Base-by-base conservation (phyloP, 768 basidiomycete species). In the Lactifluus piperatus region DNA sequence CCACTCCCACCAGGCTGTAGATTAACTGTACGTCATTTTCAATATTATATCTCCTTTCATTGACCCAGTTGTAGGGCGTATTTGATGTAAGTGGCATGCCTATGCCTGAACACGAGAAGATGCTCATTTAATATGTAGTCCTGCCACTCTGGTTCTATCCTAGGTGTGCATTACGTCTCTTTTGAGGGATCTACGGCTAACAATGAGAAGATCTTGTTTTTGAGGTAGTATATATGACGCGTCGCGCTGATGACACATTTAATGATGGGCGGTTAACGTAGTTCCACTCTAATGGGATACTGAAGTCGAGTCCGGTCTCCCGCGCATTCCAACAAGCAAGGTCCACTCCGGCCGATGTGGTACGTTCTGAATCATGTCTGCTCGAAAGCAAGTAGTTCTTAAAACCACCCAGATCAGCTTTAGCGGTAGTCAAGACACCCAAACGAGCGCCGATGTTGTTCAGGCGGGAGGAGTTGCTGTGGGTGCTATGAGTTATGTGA, bases 1-100 rank as follows among this genome's bases (percentile, higher is more conserved):
- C 78, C 84, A 20, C 79, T 98, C 2, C 94, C 94, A 20, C 67
- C 81, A 9, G 93, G 93, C 1, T 97, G 94, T 69, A 85, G 95
- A 45, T 74, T 99, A 51, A 97, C 95, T 6, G 89, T 87, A 70
- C 68, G 88, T 7, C 20, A 34, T n/a, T 1, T n/a, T 36, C 43
- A 1, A 13, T 1, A 22, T 20, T 29, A 8, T 16, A 22, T 16
- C 18, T 46, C 41, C 20, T 56, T 7, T 39, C 24, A 51, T 27
- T 56, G 18, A 61, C 50, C 37, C 6, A 41, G 11, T n/a, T 32
- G 24, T 51, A 72, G 71, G 66, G 64, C 26, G 46, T 72, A 5
- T 72, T 71, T 49, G 71, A 72, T 59, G 71, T 72, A 54, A 26
- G 59, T n/a, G 13, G 18, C 24, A 56, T 30, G 22, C 37, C 7